Evolutionary conservation across 441 rosid species (phyloP).

Genomic region (Metrosideros polymorpha): DNA sequence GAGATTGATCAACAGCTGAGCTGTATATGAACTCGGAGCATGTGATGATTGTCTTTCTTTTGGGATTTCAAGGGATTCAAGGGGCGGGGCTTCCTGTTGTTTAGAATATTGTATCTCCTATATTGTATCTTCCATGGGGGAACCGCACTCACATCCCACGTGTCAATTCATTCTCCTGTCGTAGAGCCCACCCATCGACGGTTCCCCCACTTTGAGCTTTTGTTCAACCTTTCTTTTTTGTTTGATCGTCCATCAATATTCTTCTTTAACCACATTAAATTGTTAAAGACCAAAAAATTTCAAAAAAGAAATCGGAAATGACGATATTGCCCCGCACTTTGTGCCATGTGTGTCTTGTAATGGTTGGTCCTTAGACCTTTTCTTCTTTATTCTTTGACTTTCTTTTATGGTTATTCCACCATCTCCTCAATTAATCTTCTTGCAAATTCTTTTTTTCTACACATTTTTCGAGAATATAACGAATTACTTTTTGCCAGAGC

Average conservation of each 20-base stretch:
- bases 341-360: background rate
- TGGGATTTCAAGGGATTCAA: background rate
- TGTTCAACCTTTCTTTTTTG: background rate
- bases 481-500: background rate
- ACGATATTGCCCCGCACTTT: background rate
- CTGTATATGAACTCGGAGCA: background rate
- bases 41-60: background rate
- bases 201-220: background rate
- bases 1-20: background rate
- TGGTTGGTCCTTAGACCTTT: background rate
- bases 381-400: background rate
- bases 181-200: background rate
- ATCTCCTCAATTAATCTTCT: background rate
- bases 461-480: background rate
- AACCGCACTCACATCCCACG: background rate
- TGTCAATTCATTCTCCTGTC: background rate
- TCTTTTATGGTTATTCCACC: background rate
- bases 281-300: background rate
- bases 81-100: background rate
- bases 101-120: background rate
- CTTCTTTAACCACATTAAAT: background rate
- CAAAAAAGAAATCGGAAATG: rapidly evolving
- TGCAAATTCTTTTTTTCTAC: background rate
- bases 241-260: background rate
- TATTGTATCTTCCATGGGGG: background rate